Conservation (phyloP, 1,284 basidiomycete species). For the Pseudozyma pruni region DNA sequence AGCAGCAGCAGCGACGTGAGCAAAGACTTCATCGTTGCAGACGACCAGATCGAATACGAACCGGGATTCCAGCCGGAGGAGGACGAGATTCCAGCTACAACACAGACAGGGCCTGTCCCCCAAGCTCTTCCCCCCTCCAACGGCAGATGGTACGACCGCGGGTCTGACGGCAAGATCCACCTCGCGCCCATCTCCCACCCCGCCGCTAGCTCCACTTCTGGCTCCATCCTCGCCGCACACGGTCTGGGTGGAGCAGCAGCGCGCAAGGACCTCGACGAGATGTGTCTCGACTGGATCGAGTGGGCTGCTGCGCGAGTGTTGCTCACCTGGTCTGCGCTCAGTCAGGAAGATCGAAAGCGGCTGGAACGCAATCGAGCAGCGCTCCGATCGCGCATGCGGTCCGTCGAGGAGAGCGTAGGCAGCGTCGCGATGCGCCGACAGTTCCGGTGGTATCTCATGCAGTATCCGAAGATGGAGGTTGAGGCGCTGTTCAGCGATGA, state of each 20-base stretch:
- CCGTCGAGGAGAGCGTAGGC: conserved; percentile 35
- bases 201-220: not conserved
- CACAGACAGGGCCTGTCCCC: not conserved
- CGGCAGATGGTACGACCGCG: conserved; percentile 4
- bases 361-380: conserved; percentile 29
- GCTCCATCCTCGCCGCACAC: conserved; percentile 17
- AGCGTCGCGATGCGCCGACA: conserved; percentile 41
- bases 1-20: conserved; percentile 19
- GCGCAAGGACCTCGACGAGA: conserved; percentile 29
- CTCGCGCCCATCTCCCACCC: conserved; percentile 17
- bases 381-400: conserved; percentile 21
- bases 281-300: conserved; percentile 46
- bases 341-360: conserved; percentile 17
- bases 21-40: conserved; percentile 33
- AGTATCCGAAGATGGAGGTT: conserved; percentile 35
- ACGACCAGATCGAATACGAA: conserved; percentile 43
- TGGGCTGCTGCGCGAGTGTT: conserved; percentile 41
- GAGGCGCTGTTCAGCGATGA: conserved; percentile 35
- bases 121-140: not conserved
- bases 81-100: not conserved
- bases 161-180: conserved; percentile 16
- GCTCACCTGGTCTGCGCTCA: conserved; percentile 30
- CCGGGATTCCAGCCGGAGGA: conserved; percentile 12
- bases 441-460: conserved; percentile 49
- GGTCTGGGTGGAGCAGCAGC: conserved; percentile 11